Evolutionary conservation across 164 flowering plant genomes (phyloP), one percentile per base, ranked within the genome.

Genomic region (Stephania yunnanensis): DNA sequence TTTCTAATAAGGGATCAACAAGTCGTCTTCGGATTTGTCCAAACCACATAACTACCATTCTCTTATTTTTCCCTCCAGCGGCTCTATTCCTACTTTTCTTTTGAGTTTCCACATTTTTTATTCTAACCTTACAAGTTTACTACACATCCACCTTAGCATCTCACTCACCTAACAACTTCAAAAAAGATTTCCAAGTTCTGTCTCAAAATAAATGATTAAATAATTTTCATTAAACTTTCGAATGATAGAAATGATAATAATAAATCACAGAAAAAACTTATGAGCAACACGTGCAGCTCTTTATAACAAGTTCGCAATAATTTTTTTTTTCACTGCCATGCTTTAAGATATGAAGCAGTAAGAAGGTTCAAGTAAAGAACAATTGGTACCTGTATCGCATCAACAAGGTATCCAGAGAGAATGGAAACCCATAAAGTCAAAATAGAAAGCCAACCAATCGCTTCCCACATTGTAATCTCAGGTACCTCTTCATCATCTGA

Each of bases 331-430:
- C 66, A 17, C 20, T 9, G 9, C 20, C 66, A 61, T 61, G 66
- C 25, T 10, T 19, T 19, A 61, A 8, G 66, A 61, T 0, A 61
- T 19, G 66, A 61, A 61, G 66, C 7, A 61, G 20, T 10, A 61
- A 61, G 61, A 55, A 55, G 22, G 66, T 61, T 17, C 25, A 17
- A 70, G 17, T 69, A 8, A 15, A 69, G 10, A 65, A 69, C 17
- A 46, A 70, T 50, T 42, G 10, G 22, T 85, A 90, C 94, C 90
- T 87, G 80, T 73, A 90, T 87, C 71, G 92, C 89, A 78, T 89
- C 87, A 70, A 90, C 94, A 58, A 90, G 92, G 78, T 86, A 90
- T 67, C 87, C 94, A 53, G 94, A 90, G 30, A 90, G 81, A 78
- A 90, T 69, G 10, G 93, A 88, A 65, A 88, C 75, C 85, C 89